phyloP scores from a whole-genome alignment of 169 alveolate genomes.

The Plasmodium cynomolgi region DNA sequence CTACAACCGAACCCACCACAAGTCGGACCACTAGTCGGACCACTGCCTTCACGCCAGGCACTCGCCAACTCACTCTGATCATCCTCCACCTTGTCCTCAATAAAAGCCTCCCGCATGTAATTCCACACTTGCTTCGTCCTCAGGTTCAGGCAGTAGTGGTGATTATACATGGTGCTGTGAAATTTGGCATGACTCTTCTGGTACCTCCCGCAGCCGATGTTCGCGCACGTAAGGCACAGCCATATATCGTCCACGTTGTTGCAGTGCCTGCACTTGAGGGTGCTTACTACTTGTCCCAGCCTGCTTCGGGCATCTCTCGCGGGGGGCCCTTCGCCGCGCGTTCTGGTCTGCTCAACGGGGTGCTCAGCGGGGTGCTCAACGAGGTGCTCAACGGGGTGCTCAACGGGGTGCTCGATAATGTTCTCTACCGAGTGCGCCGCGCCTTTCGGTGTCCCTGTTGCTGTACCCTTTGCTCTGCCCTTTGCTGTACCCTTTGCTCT shows the following conservation, averaged over 20 bases:
- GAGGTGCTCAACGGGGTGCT: not conserved
- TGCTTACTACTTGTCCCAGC: not conserved
- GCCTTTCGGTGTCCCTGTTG: not conserved
- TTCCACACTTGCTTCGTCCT: conserved; percentile 63
- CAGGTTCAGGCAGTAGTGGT: conserved; percentile 50
- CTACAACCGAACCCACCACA: not conserved
- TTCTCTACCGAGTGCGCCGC: not conserved
- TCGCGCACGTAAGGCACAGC: conserved; percentile 60
- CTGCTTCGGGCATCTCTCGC: not conserved
- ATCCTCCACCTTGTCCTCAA: conserved; percentile 23
- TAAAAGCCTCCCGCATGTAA: conserved; percentile 30
- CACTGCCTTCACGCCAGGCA: not conserved
- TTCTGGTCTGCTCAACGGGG: too few relatives aligned
- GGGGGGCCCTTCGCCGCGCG: not conserved
- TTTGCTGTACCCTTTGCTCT: too few relatives aligned
- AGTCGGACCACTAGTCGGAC: not conserved
- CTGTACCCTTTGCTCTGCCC: not conserved
- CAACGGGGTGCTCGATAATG: too few relatives aligned
- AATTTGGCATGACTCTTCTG: conserved; percentile 66
- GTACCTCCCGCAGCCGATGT: conserved; percentile 60
- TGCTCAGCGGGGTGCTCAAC: not conserved
- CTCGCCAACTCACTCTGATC: not conserved
- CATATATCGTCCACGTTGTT: conserved; percentile 51
- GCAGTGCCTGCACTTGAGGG: conserved; percentile 61
- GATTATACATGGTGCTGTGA: conserved; percentile 49